These are phyloP conservation scores for Caloboletus firmus DNA, from an alignment of 1,284 basidiomycete genomes.

Conservation along the genomic window DNA sequence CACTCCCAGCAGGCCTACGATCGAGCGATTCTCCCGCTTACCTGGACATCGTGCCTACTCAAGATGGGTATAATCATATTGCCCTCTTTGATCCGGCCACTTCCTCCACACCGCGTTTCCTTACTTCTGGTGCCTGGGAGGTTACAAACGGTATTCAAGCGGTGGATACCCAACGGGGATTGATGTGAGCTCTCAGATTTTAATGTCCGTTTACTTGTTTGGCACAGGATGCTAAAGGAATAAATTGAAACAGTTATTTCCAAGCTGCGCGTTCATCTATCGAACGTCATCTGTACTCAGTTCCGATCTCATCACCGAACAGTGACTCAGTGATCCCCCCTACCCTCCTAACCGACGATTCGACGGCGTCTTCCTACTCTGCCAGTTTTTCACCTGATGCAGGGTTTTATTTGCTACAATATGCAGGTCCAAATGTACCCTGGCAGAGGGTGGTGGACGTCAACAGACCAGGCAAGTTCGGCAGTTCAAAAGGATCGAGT, in stretches of 20 bases:
- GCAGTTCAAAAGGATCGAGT: not conserved
- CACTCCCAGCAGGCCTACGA: conserved; percentile 49
- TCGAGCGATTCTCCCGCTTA: conserved; percentile 60
- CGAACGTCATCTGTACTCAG: conserved; percentile 82
- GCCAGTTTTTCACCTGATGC: conserved; percentile 79
- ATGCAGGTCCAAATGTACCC: conserved; percentile 82
- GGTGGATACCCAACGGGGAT: conserved; percentile 64
- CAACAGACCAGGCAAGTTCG: conserved; percentile 54
- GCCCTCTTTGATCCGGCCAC: conserved; percentile 82
- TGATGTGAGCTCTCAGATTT: conserved; percentile 58
- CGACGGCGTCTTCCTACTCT: conserved; percentile 61
- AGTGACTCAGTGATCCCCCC: conserved; percentile 39
- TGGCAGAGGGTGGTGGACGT: conserved; percentile 81
- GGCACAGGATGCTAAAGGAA: conserved; percentile 18
- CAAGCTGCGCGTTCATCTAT: conserved; percentile 82
- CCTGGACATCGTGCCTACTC: conserved; percentile 81
- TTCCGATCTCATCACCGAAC: conserved; percentile 54
- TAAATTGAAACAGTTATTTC: conserved; percentile 68
- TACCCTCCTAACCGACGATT: conserved; percentile 66
- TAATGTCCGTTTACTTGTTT: conserved; percentile 28
- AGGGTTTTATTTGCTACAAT: conserved; percentile 82
- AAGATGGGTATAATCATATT: conserved; percentile 84
- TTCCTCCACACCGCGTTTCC: conserved; percentile 68
- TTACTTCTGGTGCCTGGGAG: conserved; percentile 90
- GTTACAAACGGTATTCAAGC: conserved; percentile 74